A percentile compares a stretch with the other conserved stretches of the same genome.
Evolutionary conservation across 352 stramenopile genomes (phyloP).

Genomic region (Phytophthora cactorum): DNA sequence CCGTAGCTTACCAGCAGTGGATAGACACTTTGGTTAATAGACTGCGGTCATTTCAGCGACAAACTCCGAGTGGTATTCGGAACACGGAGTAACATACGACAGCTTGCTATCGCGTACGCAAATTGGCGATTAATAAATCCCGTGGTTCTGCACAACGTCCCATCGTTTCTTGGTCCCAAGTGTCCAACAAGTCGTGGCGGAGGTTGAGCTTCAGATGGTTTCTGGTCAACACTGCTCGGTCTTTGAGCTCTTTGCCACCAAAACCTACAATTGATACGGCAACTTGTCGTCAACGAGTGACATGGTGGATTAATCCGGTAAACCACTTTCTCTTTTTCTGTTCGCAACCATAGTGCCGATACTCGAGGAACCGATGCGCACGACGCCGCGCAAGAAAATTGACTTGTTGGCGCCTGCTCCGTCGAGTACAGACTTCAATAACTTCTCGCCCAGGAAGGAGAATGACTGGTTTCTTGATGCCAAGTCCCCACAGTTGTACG

Average conservation of each 20-base stretch:
- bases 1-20: background rate
- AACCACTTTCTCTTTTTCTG: slow-evolving; percentile 16
- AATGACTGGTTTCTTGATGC: slow-evolving; percentile 23
- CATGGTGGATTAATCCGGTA: background rate
- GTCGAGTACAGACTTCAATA: slow-evolving; percentile 9
- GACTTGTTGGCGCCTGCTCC: slow-evolving; percentile 17
- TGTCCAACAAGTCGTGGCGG: slow-evolving; percentile 16
- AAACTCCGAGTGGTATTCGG: background rate
- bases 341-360: slow-evolving; percentile 27
- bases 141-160: slow-evolving; percentile 18
- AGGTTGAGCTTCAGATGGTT: slow-evolving; percentile 19
- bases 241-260: slow-evolving; percentile 3
- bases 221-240: slow-evolving; percentile 2
- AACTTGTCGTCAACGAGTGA: background rate
- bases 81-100: slow-evolving; percentile 9
- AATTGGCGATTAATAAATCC: background rate
- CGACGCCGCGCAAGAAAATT: slow-evolving; percentile 20
- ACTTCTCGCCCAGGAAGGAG: slow-evolving; percentile 17
- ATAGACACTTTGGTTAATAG: background rate
- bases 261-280: background rate
- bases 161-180: slow-evolving; percentile 35
- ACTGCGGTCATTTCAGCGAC: background rate
- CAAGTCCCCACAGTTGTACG: slow-evolving; percentile 26
- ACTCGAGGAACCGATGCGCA: slow-evolving; percentile 24
- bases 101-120: background rate